Conservation (phyloP, 495 filamentous ascomycete genomes). For the Neurospora sp. region DNA sequence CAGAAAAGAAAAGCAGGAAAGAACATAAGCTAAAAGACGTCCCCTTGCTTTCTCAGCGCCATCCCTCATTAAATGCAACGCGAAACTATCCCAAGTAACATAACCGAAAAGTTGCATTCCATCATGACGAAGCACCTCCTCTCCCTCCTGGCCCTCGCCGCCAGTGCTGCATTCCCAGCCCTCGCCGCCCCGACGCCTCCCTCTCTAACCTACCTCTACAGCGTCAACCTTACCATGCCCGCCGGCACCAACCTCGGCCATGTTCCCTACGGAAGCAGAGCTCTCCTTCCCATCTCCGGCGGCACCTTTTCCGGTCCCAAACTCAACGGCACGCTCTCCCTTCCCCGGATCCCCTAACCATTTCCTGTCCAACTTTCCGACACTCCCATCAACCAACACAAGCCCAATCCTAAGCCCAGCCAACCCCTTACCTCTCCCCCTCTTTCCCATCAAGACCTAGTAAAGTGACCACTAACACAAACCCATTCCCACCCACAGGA, state of each 20-base stretch:
- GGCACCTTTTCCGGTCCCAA: slow-evolving; percentile 13
- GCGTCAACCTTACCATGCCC: slow-evolving; percentile 15
- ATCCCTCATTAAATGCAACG: neutral
- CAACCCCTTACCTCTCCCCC: too few species aligned
- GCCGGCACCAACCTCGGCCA: slow-evolving; percentile 9
- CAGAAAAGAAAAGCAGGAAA: neutral
- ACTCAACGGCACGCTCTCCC: neutral
- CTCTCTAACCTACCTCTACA: slow-evolving; percentile 11
- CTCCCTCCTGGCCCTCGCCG: slow-evolving; percentile 4
- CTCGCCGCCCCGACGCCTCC: slow-evolving; percentile 7
- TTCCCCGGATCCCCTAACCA: too few species aligned
- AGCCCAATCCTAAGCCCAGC: too few species aligned
- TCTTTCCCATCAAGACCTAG: too few species aligned
- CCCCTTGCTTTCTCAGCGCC: neutral
- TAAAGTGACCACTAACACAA: too few species aligned
- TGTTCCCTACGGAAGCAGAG: slow-evolving; percentile 9
- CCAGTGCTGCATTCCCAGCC: neutral
- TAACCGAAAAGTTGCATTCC: neutral
- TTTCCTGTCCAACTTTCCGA: too few species aligned
- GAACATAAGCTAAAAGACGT: too few species aligned
- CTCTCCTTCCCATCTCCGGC: slow-evolving; percentile 12
- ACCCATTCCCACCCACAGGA: neutral
- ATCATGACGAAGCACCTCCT: neutral
- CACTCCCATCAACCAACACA: too few species aligned
- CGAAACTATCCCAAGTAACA: neutral